These are phyloP conservation scores for Podila epigama DNA, from an alignment of 192 early-diverging fungal species.

Conservation along the genomic window DNA sequence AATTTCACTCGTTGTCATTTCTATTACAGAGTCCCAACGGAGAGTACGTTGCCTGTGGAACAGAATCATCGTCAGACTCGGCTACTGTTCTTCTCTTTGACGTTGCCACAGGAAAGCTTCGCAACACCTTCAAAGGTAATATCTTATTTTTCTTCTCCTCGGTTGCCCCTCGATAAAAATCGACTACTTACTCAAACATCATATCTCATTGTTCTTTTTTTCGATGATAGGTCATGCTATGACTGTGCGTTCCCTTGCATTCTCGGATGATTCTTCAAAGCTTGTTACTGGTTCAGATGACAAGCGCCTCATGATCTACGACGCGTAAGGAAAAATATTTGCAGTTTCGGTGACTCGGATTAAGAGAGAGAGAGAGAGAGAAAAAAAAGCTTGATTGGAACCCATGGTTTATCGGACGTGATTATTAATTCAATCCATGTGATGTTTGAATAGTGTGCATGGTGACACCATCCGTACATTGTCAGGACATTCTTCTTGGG, in stretches of 20 bases:
- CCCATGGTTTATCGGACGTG: no score
- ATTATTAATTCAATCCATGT: no score
- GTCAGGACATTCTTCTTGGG: slow-evolving; percentile 82
- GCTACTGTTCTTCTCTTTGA: slow-evolving; percentile 76
- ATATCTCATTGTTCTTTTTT: neutral
- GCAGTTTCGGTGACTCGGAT: no score
- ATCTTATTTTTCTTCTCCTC: neutral
- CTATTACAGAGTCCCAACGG: slow-evolving; percentile 75
- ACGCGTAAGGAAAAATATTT: slow-evolving; percentile 40
- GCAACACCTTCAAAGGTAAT: slow-evolving; percentile 64
- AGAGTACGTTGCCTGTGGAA: slow-evolving; percentile 74
- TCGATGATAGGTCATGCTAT: slow-evolving; percentile 81
- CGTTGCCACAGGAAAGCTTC: slow-evolving; percentile 69
- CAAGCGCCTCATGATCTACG: slow-evolving; percentile 68
- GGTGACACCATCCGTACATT: slow-evolving; percentile 77
- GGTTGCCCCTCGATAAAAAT: neutral
- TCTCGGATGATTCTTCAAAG: slow-evolving; percentile 72
- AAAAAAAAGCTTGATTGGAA: no score
- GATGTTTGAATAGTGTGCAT: slow-evolving; percentile 78
- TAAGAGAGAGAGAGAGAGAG: no score
- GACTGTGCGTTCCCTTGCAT: slow-evolving; percentile 77
- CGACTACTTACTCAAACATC: neutral
- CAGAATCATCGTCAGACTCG: slow-evolving; percentile 63
- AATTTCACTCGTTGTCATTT: no score
- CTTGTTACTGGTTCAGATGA: slow-evolving; percentile 85